phyloP scores from a whole-genome alignment of 495 filamentous ascomycete species.

The Xylaria acuta region DNA sequence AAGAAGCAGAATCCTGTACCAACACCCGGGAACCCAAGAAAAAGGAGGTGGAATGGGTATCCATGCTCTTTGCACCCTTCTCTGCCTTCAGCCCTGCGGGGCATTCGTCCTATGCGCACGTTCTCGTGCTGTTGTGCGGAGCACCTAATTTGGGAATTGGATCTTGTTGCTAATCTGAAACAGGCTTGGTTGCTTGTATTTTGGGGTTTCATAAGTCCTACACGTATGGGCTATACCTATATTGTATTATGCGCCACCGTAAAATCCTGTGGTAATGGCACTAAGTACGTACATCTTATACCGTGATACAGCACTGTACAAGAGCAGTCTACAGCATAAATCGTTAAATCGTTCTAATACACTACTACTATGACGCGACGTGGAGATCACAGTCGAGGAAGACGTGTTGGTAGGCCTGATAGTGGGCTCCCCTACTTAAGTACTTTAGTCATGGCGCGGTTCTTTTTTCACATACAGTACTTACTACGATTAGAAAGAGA shows the following conservation, averaged over 20 bases:
- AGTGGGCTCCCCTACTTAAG: too few species aligned
- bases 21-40: not conserved
- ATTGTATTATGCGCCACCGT: not conserved
- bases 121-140: not conserved
- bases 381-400: constrained; percentile 1
- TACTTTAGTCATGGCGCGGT: not conserved
- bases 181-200: not conserved
- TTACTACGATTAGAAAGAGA: not conserved
- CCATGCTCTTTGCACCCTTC: not conserved
- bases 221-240: not conserved
- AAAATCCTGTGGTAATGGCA: not conserved
- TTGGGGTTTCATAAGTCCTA: not conserved
- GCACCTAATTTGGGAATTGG: constrained; percentile 7
- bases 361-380: too few species aligned
- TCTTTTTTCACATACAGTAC: not conserved
- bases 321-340: not conserved
- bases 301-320: not conserved
- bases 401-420: too few species aligned
- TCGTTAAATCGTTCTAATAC: too few species aligned
- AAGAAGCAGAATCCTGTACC: constrained; percentile 1
- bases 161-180: constrained; percentile 17
- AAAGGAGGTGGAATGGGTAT: not conserved
- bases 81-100: constrained; percentile 22
- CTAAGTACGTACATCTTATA: not conserved
- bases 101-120: not conserved